Base-by-base conservation (phyloP, 2,329 filamentous ascomycete genomes). In the Ophiostoma australiae region DNA sequence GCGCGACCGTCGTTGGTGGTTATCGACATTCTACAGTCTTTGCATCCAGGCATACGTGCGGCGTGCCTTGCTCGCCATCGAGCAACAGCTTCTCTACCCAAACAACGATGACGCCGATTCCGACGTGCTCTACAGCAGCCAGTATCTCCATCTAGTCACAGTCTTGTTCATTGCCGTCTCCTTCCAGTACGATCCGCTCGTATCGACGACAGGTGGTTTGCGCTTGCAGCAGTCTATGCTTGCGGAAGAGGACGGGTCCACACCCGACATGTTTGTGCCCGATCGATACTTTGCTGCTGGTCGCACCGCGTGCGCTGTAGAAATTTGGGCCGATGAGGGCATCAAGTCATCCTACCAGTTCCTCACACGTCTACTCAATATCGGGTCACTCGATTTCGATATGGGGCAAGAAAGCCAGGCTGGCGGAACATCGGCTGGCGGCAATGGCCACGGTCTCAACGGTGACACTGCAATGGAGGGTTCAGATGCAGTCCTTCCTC, bases 1-100 rank as follows among this genome's bases (percentile, higher is more conserved):
- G 73, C 74, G 77, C 17, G 77, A 78, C 65, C 72, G 77, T 27
- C 75, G 76, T 17, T 78, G 77, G 77, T 78, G 77, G 77, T 69
- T 78, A 10, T 78, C 77, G 52, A 78, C 77, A 0, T 78, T 78
- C 68, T 78, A 77, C 72, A 77, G 76, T 67, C 72, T 78, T 4
- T 77, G 74, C 71, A 78, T 78, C 73, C 77, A 78, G 71, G 77
- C 76, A 52, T 77, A 77, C 44, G 77, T 78, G 15, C 75, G 77
- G 15, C 76, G 77, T 17, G 77, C 76, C 17, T 65, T 78, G 17
- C 75, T 78, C 1, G 72, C 73, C 35, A 75, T 78, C 15, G 77
- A 78, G 58, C 77, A 77, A 68, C 75, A 77, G 66, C 72, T 76
- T 20, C 74, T 76, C 1, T 77, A 77, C 35, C 74, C 70, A 0